A percentile compares a stretch with the other conserved stretches of the same genome.
These are phyloP conservation scores for Aspergillus clavatus DNA, from an alignment of 2,329 filamentous ascomycete species.

Conservation along the genomic window DNA sequence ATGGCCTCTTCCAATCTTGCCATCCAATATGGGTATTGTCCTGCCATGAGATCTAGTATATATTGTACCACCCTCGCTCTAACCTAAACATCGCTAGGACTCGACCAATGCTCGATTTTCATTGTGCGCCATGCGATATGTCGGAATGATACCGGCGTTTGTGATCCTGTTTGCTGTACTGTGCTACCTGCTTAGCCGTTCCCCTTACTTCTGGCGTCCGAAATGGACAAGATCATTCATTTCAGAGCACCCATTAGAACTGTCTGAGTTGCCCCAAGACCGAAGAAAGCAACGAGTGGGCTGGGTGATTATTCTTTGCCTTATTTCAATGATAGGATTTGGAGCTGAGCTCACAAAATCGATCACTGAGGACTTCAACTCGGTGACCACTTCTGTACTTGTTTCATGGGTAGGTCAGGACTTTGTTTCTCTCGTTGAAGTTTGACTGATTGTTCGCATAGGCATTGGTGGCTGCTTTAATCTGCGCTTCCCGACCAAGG, in stretches of 20 bases:
- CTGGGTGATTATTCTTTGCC: conserved; percentile 37
- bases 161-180: conserved; percentile 24
- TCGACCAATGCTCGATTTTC: conserved; percentile 33
- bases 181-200: conserved; percentile 24
- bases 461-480: conserved; percentile 32
- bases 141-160: conserved; percentile 27
- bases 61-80: not conserved
- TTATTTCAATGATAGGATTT: conserved; percentile 35
- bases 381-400: conserved; percentile 22
- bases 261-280: conserved; percentile 29
- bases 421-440: conserved; percentile 5
- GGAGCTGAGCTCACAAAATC: conserved; percentile 29
- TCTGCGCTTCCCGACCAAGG: conserved; percentile 38
- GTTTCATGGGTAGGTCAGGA: conserved; percentile 36
- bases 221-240: conserved; percentile 52
- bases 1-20: conserved; percentile 11
- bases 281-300: conserved; percentile 23
- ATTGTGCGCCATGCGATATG: conserved; percentile 31
- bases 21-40: conserved; percentile 15
- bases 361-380: conserved; percentile 13
- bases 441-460: conserved; percentile 20
- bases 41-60: not conserved
- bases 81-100: conserved; percentile 27
- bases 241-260: conserved; percentile 34
- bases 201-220: conserved; percentile 33